Evolutionary conservation across 805 yeast genomes (phyloP), one percentile per base, ranked within the genome.

Genomic region (Metschnikowia lochheadii): DNA sequence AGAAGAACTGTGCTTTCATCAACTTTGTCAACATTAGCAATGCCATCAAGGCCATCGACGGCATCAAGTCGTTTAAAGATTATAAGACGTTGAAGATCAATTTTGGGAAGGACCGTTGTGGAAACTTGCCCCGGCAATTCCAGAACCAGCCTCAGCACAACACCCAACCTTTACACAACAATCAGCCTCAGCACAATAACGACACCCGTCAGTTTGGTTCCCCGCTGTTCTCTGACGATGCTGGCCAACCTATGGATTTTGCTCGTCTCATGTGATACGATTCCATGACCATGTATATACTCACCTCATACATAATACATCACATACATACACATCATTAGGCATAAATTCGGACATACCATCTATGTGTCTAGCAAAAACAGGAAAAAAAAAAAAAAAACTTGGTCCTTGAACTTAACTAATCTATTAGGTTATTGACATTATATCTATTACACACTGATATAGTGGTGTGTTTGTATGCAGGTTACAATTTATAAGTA

Each of bases 21-120:
- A 91, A 91, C 66, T 91, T 89, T 63, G 89, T 96, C 18, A 87
- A 89, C 65, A 89, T 94, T 58, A 87, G 91, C 37, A 56, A 85
- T 65, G 97, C 98, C 5, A 87, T 91, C 59, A 82, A 86, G 61
- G 97, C 97, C 6, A 85, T 92, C 56, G 96, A 91, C 63, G 94
- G 96, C 44, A 87, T 91, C 58, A 86, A 88, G 66, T 84, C 86
- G 42, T 82, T 84, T 61, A 77, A 77, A 5, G 87, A 81, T 44
- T 70, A 82, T 53, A 77, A 79, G 57, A 77, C 78, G 52, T 77
- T 90, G 60, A 89, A 89, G 67, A 86, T 92, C 58, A 86, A 57
- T 40, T 64, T 63, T 48, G 68, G 68, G 29, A 64, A 64, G 52
- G 68, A 64, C 53, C 79, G 99, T 63, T 92, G 98, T 68, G 98